phyloP scores from a whole-genome alignment of 2,329 filamentous ascomycete species.

The Aschersonia sp. region DNA sequence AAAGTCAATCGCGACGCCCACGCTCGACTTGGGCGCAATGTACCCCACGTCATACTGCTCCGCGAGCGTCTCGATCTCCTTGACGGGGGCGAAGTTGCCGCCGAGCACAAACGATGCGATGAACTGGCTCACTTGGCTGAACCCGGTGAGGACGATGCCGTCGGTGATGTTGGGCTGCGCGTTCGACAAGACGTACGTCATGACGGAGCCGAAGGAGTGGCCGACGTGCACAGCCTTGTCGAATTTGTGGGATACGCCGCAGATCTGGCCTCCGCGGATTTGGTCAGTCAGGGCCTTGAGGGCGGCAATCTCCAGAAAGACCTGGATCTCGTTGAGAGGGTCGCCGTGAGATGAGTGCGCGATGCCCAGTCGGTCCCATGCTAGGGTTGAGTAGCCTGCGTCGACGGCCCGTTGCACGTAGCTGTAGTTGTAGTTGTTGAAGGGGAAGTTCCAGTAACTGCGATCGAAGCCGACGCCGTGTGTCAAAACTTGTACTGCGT shows the following conservation, averaged over 20 bases:
- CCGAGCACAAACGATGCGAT: conserved; percentile 26
- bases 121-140: conserved; percentile 32
- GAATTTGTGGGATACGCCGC: conserved; percentile 20
- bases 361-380: conserved; percentile 48
- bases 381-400: conserved; percentile 42
- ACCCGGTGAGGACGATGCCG: conserved; percentile 46
- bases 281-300: conserved; percentile 36
- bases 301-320: conserved; percentile 41
- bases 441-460: conserved; percentile 48
- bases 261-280: conserved; percentile 30
- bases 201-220: conserved; percentile 48
- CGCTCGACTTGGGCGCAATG: conserved; percentile 28
- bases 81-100: conserved; percentile 31
- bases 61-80: conserved; percentile 12
- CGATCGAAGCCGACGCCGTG: conserved; percentile 25
- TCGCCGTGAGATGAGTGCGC: conserved; percentile 43
- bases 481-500: conserved; percentile 23
- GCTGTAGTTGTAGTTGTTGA: conserved; percentile 45
- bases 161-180: conserved; percentile 38
- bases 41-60: conserved; percentile 33
- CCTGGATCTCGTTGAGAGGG: conserved; percentile 44
- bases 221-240: conserved; percentile 42
- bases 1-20: conserved; percentile 37
- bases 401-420: conserved; percentile 43
- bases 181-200: conserved; percentile 39